Evolutionary conservation across 2,329 filamentous ascomycete species (phyloP), one percentile per base, ranked within the genome.

Genomic region (Alternaria alternata): DNA sequence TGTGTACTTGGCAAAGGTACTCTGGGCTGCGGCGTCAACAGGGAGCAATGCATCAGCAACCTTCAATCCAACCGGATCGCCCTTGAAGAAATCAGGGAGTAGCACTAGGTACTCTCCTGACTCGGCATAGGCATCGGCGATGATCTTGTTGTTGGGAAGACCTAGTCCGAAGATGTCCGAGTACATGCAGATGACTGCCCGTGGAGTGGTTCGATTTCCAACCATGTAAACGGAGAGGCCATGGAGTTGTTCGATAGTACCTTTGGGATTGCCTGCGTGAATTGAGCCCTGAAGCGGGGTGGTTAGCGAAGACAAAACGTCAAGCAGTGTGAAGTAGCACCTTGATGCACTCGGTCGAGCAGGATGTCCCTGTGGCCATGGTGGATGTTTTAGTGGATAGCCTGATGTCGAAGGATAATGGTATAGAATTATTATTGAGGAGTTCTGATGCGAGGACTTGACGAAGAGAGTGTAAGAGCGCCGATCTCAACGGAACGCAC

Each of bases 31-130:
- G n/a, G 66, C 72, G 52, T 80, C 75, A 18, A 75, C 73, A 1
- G 79, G 79, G 43, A 80, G 70, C 7, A 78, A 54, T 20, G 77
- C 46, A 59, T 80, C 78, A 5, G 78, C 78, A 12, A 78, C 30
- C 48, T 44, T 61, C 7, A 69, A 59, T 4, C 46, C 47, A 2
- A 72, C 60, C 7, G 66, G 63, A 16, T 68, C 67, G 52, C 70
- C 70, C 54, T 68, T 32, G 56, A 73, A 70, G 61, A 72, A 68
- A 48, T 73, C 70, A 1, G 70, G 70, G 3, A 73, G 53, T 24
- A 70, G 61, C 22, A 73, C 70, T 2, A 71, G 65, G 9, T 57
- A 71, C 39, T 71, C 57, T 6, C 67, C 69, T n/a, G 48, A 57
- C 14, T 36, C 48, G 14, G 69, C 70, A 36, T 68, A 70, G 36